Evolutionary conservation across 345 rosid species (phyloP).

Genomic region (Ricinus communis): DNA sequence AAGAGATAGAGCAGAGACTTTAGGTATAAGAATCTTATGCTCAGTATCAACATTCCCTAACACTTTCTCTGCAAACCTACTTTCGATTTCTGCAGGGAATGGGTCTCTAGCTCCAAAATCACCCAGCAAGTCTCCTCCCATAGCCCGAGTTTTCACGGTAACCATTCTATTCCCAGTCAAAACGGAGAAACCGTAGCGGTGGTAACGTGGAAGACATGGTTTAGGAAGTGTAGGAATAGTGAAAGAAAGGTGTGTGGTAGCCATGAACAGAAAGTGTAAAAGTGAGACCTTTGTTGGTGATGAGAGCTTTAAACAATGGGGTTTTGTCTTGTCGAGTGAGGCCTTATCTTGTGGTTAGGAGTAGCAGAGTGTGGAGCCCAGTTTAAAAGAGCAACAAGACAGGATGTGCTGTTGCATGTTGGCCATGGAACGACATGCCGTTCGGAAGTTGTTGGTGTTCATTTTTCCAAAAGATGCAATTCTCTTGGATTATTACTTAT

Average conservation of each 20-base stretch:
- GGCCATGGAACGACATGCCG: not conserved
- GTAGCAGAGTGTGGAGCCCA: not conserved
- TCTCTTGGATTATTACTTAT: not conserved
- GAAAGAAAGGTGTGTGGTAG: slow-evolving; percentile 36
- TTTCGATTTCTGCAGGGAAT: slow-evolving; percentile 74
- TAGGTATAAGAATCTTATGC: slow-evolving; percentile 86
- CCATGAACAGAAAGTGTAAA: slow-evolving; percentile 22
- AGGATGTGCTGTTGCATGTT: too few species aligned
- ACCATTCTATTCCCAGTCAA: slow-evolving; percentile 11
- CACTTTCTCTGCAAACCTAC: slow-evolving; percentile 79
- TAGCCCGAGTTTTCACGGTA: slow-evolving; percentile 26
- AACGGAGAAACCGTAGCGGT: slow-evolving; percentile 11
- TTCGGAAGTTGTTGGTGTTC: not conserved
- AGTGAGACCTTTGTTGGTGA: not conserved
- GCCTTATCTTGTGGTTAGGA: slow-evolving; percentile 26
- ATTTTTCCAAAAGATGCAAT: slow-evolving; percentile 1
- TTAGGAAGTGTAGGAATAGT: slow-evolving; percentile 21
- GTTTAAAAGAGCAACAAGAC: too few species aligned
- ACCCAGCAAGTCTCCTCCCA: slow-evolving; percentile 40
- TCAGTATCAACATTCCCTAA: slow-evolving; percentile 63
- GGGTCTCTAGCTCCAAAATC: slow-evolving; percentile 82
- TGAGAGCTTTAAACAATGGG: not conserved
- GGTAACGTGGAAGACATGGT: slow-evolving; percentile 24
- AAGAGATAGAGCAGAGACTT: slow-evolving; percentile 68
- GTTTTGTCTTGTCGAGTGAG: not conserved